Percentiles rank a stretch among this genome's conserved stretches.
phyloP scores from a whole-genome alignment of 1,284 basidiomycete species.

The Leccinum pachyderme region DNA sequence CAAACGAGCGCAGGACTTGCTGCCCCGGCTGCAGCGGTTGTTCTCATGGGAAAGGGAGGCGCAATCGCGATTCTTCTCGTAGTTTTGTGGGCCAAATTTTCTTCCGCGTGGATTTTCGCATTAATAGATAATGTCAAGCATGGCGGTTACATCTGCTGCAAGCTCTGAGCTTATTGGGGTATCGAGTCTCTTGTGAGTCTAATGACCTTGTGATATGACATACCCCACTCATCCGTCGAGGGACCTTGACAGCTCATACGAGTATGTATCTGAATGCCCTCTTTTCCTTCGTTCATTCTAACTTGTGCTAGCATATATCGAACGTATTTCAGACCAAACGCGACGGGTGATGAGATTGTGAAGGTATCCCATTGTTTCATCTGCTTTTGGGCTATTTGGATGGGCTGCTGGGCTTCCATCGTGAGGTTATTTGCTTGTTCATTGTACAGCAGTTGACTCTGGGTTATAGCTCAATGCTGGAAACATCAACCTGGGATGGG shows the following conservation, averaged over 20 bases:
- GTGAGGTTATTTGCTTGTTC: conserved; percentile 25
- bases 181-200: conserved; percentile 50
- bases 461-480: conserved; percentile 42
- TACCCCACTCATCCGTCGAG: conserved; percentile 3
- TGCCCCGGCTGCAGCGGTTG: conserved; percentile 51
- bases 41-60: conserved; percentile 50
- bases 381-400: conserved; percentile 60
- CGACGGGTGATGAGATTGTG: conserved; percentile 49
- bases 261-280: conserved; percentile 28
- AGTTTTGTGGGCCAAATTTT: conserved; percentile 42
- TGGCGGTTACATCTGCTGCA: conserved; percentile 59
- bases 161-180: conserved; percentile 63
- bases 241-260: conserved; percentile 36
- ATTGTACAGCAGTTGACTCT: conserved; percentile 1
- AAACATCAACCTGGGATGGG: conserved; percentile 47
- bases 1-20: conserved; percentile 53
- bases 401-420: conserved; percentile 53
- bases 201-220: background rate
- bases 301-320: conserved; percentile 40
- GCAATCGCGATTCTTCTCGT: conserved; percentile 52
- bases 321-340: conserved; percentile 47
- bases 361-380: conserved; percentile 53
- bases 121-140: conserved; percentile 29
- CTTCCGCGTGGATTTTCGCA: background rate
- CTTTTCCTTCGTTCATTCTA: background rate